phyloP scores from a whole-genome alignment of 345 rosid species.

The Acer yangbiense region DNA sequence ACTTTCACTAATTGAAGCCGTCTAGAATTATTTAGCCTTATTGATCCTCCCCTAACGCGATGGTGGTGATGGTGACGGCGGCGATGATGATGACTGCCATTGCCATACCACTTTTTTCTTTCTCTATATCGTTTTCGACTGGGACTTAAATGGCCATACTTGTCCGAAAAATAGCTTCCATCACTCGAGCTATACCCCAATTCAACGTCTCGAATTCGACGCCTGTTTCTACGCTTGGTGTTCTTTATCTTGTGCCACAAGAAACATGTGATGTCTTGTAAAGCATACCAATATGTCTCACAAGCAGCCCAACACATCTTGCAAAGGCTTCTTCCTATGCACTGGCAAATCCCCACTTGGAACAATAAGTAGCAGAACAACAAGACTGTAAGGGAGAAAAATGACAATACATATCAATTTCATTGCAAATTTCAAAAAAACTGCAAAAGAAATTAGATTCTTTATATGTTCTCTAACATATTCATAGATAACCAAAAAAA shows the following conservation, averaged over 20 bases:
- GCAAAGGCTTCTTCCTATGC: conserved; percentile 65
- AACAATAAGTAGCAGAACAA: conserved; percentile 65
- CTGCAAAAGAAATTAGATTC: neutral
- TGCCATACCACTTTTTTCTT: conserved; percentile 14
- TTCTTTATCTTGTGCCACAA: conserved; percentile 51
- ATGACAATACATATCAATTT: neutral
- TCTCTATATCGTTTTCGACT: conserved; percentile 35
- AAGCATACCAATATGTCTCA: conserved; percentile 51
- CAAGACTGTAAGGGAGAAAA: conserved; percentile 42
- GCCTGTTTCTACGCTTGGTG: conserved; percentile 41
- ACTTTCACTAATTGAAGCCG: conserved; percentile 23
- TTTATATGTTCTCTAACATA: neutral
- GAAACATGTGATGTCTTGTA: conserved; percentile 46
- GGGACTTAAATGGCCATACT: neutral
- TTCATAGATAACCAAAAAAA: neutral
- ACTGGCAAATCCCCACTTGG: conserved; percentile 77
- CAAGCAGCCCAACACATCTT: conserved; percentile 74
- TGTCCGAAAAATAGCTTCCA: conserved; percentile 22
- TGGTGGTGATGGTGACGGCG: conserved; percentile 27
- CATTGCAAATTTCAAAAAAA: neutral
- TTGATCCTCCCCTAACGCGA: conserved; percentile 39
- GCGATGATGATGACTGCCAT: neutral
- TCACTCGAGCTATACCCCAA: conserved; percentile 25
- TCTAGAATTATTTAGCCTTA: conserved; percentile 41
- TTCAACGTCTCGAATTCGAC: conserved; percentile 45